Percentiles rank a stretch among this genome's conserved stretches.
Evolutionary conservation across 768 basidiomycete genomes (phyloP).

Genomic region (Rossbeevera mucosa): DNA sequence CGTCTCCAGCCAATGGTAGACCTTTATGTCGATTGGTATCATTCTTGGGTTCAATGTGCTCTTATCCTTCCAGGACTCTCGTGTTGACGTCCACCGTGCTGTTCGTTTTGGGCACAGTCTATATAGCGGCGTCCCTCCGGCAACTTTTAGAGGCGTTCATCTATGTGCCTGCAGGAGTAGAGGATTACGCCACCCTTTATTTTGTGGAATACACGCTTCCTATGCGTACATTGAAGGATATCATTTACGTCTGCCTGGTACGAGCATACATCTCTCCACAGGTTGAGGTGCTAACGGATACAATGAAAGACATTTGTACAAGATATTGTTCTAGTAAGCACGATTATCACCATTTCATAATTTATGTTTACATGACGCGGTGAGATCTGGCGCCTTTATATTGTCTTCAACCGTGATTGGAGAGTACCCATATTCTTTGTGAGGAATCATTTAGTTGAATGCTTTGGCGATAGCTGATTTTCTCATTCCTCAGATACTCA

Average conservation of each 20-base stretch:
- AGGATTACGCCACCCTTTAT: constrained; percentile 11
- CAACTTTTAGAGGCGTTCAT: constrained; percentile 17
- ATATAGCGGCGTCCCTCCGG: constrained; percentile 12
- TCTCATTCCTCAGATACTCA: constrained; percentile 11
- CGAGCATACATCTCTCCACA: neutral
- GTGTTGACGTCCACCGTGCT: constrained; percentile 11
- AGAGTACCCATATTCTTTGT: constrained; percentile 17
- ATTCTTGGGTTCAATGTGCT: neutral
- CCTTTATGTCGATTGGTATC: neutral
- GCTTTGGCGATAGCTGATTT: neutral
- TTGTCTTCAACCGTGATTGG: constrained; percentile 22
- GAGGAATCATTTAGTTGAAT: neutral
- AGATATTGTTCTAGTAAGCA: constrained; percentile 15
- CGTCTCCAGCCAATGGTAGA: constrained; percentile 4
- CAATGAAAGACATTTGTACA: constrained; percentile 11
- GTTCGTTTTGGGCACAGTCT: constrained; percentile 8
- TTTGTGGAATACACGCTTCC: constrained; percentile 9
- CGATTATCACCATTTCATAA: neutral
- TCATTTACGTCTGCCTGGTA: constrained; percentile 14
- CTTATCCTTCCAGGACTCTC: constrained; percentile 8
- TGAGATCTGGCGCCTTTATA: constrained; percentile 23
- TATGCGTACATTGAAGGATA: constrained; percentile 13
- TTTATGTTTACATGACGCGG: neutral
- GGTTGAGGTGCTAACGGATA: neutral
- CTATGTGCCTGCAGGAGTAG: constrained; percentile 4